Conservation (phyloP, 2,329 filamentous ascomycete genomes). For the Apiospora rasikravindrae region DNA sequence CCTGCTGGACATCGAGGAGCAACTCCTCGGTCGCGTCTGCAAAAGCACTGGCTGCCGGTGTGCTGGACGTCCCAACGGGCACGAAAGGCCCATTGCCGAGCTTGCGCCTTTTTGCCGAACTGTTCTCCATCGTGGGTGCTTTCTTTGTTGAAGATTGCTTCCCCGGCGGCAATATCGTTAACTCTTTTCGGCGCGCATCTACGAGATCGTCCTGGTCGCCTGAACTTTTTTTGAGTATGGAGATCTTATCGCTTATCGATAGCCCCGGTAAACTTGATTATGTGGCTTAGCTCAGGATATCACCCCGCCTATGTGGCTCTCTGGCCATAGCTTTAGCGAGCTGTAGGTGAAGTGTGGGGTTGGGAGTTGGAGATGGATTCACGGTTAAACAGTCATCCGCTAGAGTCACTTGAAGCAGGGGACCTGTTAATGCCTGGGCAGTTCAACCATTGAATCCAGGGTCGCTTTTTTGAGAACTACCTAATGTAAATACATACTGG, state of each 20-base stretch:
- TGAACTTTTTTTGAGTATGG: slow-evolving; percentile 6
- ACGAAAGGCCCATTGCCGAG: slow-evolving; percentile 49
- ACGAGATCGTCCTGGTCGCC: neutral
- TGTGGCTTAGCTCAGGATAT: neutral
- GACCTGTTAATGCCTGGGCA: too few species aligned
- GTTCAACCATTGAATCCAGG: neutral
- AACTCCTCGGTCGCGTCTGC: slow-evolving; percentile 65
- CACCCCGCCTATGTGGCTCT: slow-evolving; percentile 11
- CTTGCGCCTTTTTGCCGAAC: slow-evolving; percentile 54
- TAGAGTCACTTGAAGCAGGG: neutral
- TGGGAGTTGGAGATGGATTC: neutral
- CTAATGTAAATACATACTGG: neutral
- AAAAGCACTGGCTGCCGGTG: slow-evolving; percentile 58
- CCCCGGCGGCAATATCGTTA: neutral
- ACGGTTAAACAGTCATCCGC: slow-evolving; percentile 19
- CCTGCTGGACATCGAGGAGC: slow-evolving; percentile 57
- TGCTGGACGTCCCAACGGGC: slow-evolving; percentile 45
- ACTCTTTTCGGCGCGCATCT: slow-evolving; percentile 5
- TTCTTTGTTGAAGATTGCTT: neutral
- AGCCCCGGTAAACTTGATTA: neutral
- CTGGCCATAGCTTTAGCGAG: neutral
- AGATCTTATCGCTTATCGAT: slow-evolving; percentile 28
- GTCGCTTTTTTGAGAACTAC: neutral
- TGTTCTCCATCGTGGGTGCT: slow-evolving; percentile 48
- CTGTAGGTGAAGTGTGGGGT: neutral